Evolutionary conservation across 2,329 filamentous ascomycete genomes (phyloP).

Genomic region (Septoria linicola): DNA sequence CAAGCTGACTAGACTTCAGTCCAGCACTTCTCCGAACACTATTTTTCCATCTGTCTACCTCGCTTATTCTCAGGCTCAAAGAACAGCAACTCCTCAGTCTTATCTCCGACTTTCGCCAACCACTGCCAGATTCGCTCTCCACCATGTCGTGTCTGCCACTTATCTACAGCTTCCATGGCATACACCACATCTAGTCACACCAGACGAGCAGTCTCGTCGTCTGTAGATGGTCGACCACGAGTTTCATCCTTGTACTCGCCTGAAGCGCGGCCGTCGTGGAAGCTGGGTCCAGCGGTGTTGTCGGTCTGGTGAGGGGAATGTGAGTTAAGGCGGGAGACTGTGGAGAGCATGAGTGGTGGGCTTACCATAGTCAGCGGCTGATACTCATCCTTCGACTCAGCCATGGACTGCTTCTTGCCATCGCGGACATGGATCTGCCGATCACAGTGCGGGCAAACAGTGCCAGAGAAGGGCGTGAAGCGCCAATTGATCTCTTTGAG

Average conservation of each 20-base stretch:
- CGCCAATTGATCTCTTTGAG: not conserved
- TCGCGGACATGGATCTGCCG: not conserved
- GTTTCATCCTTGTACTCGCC: not conserved
- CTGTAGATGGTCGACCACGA: not conserved
- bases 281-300: not conserved
- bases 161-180: not conserved
- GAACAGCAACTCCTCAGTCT: not conserved
- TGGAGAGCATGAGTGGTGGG: too few species aligned
- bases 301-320: too few species aligned
- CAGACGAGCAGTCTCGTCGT: conserved; percentile 4
- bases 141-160: not conserved
- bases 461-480: not conserved
- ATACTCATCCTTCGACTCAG: not conserved
- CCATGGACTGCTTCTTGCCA: not conserved
- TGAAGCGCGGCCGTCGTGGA: not conserved
- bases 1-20: not conserved
- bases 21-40: not conserved
- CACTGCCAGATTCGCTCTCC: not conserved
- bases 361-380: not conserved
- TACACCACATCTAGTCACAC: not conserved
- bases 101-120: not conserved
- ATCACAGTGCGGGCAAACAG: conserved; percentile 2
- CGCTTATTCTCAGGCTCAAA: not conserved
- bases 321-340: too few species aligned
- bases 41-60: not conserved